A percentile compares a stretch with the other conserved stretches of the same genome.
phyloP scores from a whole-genome alignment of 2,329 filamentous ascomycete genomes.

The Cladosporium cucumerinum region DNA sequence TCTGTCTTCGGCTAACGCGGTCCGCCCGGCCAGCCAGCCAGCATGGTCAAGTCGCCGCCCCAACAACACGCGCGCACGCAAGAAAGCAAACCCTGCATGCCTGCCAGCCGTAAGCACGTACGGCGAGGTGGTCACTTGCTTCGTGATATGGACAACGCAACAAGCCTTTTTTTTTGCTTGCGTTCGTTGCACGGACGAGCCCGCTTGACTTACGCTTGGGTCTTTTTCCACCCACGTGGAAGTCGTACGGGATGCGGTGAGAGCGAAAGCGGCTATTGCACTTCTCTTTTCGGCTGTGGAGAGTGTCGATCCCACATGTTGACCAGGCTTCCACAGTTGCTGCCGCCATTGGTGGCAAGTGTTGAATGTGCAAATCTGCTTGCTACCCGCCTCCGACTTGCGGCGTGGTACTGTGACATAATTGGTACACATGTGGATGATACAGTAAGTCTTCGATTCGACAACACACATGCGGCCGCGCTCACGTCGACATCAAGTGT shows the following conservation, averaged over 20 bases:
- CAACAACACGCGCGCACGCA: not conserved
- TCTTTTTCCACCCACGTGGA: not conserved
- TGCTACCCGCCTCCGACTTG: not conserved
- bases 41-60: not conserved
- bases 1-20: not conserved
- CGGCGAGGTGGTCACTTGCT: not conserved
- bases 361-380: not conserved
- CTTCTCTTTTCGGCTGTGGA: not conserved
- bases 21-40: not conserved
- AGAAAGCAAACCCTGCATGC: not conserved
- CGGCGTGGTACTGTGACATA: not conserved
- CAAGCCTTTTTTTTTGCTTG: not conserved
- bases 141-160: not conserved
- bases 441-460: not conserved
- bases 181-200: not conserved
- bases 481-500: not conserved
- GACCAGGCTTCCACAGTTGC: not conserved
- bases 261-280: not conserved
- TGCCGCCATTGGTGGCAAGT: not conserved
- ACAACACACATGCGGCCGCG: not conserved
- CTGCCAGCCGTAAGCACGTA: not conserved
- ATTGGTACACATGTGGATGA: not conserved
- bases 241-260: not conserved
- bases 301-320: not conserved
- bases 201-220: not conserved